Conservation (phyloP, 2,329 filamentous ascomycete species). For the Polychaeton citri region DNA sequence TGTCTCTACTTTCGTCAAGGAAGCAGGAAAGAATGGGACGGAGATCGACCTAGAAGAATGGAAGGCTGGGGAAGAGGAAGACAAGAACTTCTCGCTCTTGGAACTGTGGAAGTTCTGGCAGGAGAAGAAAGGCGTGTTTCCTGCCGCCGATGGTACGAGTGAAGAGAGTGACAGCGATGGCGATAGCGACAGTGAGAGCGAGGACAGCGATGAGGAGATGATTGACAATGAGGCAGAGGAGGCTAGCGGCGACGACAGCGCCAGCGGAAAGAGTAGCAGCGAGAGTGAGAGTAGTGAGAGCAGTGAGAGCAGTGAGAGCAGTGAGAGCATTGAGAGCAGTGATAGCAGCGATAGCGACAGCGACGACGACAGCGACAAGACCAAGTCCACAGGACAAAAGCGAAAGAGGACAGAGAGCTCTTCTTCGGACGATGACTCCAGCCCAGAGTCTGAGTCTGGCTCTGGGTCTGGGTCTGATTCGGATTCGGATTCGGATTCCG, state of each 20-base stretch:
- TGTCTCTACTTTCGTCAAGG: constrained; percentile 15
- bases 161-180: neutral
- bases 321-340: constrained; percentile 4
- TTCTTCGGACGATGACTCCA: neutral
- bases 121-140: constrained; percentile 8
- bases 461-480: constrained; percentile 3
- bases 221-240: constrained; percentile 2
- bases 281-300: constrained; percentile 2
- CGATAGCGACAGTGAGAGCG: constrained; percentile 2
- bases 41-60: constrained; percentile 10
- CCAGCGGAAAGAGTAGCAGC: constrained; percentile 6
- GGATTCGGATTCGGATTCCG: constrained; percentile 7
- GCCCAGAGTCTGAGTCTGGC: neutral
- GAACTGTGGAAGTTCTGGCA: constrained; percentile 14
- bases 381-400: constrained; percentile 9
- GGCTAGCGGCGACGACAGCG: constrained; percentile 5
- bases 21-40: constrained; percentile 18
- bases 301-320: constrained; percentile 4
- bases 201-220: neutral
- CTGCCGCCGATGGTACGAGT: constrained; percentile 5
- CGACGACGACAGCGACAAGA: constrained; percentile 4
- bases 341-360: constrained; percentile 3
- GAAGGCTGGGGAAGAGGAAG: constrained; percentile 8
- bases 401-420: constrained; percentile 12
- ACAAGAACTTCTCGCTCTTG: constrained; percentile 9